Evolutionary conservation across 352 stramenopile species (phyloP).

Genomic region (Globisporangium paroecandrum): DNA sequence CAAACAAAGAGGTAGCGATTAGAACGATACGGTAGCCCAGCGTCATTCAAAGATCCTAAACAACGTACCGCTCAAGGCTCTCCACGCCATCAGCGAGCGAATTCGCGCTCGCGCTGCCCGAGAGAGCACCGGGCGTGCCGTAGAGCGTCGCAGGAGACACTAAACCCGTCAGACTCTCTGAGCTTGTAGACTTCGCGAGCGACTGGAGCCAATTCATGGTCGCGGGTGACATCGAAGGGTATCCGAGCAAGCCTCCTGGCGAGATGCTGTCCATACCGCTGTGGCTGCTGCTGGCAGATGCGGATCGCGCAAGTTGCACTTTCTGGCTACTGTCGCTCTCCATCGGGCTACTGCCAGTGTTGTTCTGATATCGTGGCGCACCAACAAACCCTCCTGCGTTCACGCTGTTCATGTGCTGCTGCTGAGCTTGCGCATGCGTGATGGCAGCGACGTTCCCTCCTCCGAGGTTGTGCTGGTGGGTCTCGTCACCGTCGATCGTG

Average conservation of each 20-base stretch:
- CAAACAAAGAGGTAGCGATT: background rate
- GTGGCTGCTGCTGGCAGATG: conserved; percentile 36
- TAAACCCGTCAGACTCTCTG: conserved; percentile 55
- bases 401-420: conserved; percentile 9
- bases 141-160: conserved; percentile 55
- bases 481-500: conserved; percentile 48
- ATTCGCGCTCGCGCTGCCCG: conserved; percentile 16
- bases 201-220: conserved; percentile 79
- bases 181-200: conserved; percentile 60
- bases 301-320: conserved; percentile 51
- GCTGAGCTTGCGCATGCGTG: conserved; percentile 3
- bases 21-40: background rate
- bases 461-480: conserved; percentile 7
- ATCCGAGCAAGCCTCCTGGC: conserved; percentile 42
- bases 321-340: conserved; percentile 19
- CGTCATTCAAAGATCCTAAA: background rate
- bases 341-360: background rate
- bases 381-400: conserved; percentile 11
- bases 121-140: conserved; percentile 15
- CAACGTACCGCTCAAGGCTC: conserved; percentile 30
- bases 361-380: conserved; percentile 9
- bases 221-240: conserved; percentile 70
- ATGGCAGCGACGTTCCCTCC: background rate
- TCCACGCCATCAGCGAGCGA: conserved; percentile 15
- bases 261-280: conserved; percentile 50